Evolutionary conservation across 805 yeast species (phyloP), one percentile per base, ranked within the genome.

Genomic region (Suhomyces tanzawaensis): DNA sequence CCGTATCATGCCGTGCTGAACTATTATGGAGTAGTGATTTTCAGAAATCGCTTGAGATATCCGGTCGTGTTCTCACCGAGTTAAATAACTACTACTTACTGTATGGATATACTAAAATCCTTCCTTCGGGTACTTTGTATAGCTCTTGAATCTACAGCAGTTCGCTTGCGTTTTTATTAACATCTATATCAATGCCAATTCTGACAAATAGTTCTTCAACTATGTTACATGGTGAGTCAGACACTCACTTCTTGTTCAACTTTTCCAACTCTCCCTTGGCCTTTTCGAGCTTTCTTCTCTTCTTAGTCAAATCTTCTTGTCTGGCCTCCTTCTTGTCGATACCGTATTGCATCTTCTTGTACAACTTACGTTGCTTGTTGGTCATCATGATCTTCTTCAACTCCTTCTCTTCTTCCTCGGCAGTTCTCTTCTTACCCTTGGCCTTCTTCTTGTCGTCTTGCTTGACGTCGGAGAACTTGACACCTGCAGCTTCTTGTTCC

Each of bases 301-400:
- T 85, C 63, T 76, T 74, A 53, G 76, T 71, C 60, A 85, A 71
- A 37, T 72, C 76, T 41, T 82, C 84, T 54, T 79, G 78, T 66
- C 91, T 81, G 36, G 74, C 74, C 56, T 85, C 88, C 69, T 86
- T 85, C 77, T 86, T 80, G 42, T 82, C 81, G 52, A 85, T 79
- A 42, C 95, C 91, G 61, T 87, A 82, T 69, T 88, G 93, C 95
- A 91, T 87, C 81, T 85, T 85, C 72, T 85, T 85, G 74, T 93
- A 93, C 49, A 90, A 72, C 64, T 86, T 87, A 74, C 89, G 85
- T 70, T 91, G 95, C 66, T 91, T 93, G 71, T 89, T 89, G 52
- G 91, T 77, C 99, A 93, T 91, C 99, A 93, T 91, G 57, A 89
- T 87, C 82, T 81, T 81, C 72, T 86, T 86, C 71, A 91, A 78